Base-by-base conservation (phyloP, 306 rosid species). In the Potentilla sterilis region DNA sequence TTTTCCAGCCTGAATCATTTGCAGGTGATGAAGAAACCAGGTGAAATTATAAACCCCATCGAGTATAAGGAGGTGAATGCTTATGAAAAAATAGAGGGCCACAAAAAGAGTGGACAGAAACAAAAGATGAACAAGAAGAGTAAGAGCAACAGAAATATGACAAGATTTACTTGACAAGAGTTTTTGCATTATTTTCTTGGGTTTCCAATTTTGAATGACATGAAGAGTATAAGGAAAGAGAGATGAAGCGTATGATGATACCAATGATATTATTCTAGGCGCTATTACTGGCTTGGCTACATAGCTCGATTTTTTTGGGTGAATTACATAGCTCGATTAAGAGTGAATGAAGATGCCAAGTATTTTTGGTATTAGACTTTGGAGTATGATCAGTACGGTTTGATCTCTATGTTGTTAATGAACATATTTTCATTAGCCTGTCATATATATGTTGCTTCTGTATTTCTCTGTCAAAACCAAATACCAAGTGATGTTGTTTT, bases 1-100 rank as follows among this genome's bases (percentile, higher is more conserved):
- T 37, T 55, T 59, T 76, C 63, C 7, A 61, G 68, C 42, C 62
- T 24, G 34, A 57, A 76, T 57, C 49, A 69, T 28, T 71, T 80
- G 77, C 89, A 95, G 99, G 97, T 95, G 74, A 77, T 90, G 81
- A 95, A 92, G 90, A 95, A 78, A 66, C 78, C 97, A 2, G 97
- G 99, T 67, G 83, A 86, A 69, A 88, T 90, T 47, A 95, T 92
- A 76, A 89, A 83, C 68, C 97, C 99, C 13, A 72, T 95, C 13
- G 87, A 81, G 84, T 87, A 71, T 68, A 80, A 83, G 84, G 97
- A 93, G 75, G 93, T 91, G 76, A 82, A 95, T 78, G 88, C 90
- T 75, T 86, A 84, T 54, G 91, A 80, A 68, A 87, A 82, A 41
- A 24, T 34, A 2, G 89, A 78, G 78, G 86, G 77, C 52, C 78